These are phyloP conservation scores for Saturnispora zaruensis DNA, from an alignment of 805 yeast species.

Conservation along the genomic window DNA sequence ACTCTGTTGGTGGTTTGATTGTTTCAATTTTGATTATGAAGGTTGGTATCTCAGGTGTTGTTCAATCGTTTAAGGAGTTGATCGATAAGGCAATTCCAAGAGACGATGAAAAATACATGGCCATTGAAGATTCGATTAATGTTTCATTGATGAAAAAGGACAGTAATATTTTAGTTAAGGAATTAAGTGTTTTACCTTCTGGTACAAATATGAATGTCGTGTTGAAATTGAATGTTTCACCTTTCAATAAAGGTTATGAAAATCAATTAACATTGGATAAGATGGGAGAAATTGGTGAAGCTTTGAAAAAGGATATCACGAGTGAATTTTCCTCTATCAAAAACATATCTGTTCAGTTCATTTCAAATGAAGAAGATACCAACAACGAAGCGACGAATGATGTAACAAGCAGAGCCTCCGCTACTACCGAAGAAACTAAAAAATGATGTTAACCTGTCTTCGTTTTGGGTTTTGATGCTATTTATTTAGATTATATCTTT, in stretches of 20 bases:
- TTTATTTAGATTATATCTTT: background rate
- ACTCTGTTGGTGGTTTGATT: slow-evolving; percentile 83
- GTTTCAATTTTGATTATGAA: slow-evolving; percentile 75
- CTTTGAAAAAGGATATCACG: slow-evolving; percentile 25
- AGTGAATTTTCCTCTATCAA: slow-evolving; percentile 29
- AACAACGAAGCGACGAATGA: background rate
- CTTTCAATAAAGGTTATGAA: slow-evolving; percentile 25
- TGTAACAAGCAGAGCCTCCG: background rate
- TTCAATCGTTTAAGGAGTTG: slow-evolving; percentile 62
- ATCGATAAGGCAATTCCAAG: slow-evolving; percentile 61
- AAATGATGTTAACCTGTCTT: background rate
- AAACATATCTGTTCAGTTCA: slow-evolving; percentile 28
- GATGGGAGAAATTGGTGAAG: slow-evolving; percentile 26
- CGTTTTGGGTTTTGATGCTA: background rate
- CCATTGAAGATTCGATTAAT: slow-evolving; percentile 31
- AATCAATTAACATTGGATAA: slow-evolving; percentile 26
- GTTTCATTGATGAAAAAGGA: slow-evolving; percentile 27
- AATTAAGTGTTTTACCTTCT: slow-evolving; percentile 40
- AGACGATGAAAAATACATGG: slow-evolving; percentile 40
- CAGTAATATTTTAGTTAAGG: slow-evolving; percentile 27
- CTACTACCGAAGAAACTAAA: background rate
- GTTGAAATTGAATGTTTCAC: slow-evolving; percentile 25
- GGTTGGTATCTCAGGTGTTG: slow-evolving; percentile 76
- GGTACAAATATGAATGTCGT: slow-evolving; percentile 45
- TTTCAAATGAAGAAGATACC: slow-evolving; percentile 13